Evolutionary conservation across 176 grass and related monocot genomes (phyloP), one percentile per base, ranked within the genome.

Genomic region (Raddia distichophylla): DNA sequence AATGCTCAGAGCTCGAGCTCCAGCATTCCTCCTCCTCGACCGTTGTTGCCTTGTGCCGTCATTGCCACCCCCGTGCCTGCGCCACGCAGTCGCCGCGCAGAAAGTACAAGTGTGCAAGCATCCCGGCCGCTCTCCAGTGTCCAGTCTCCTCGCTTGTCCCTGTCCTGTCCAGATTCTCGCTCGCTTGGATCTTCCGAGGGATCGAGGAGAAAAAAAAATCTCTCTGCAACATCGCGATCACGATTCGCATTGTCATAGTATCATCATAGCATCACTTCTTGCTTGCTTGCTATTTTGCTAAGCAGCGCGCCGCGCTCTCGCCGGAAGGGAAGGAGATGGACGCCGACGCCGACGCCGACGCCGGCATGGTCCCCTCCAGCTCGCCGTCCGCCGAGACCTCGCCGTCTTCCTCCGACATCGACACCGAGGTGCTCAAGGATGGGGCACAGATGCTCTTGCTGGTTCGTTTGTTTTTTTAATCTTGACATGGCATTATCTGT

Each of bases 361-460:
- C 56, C 62, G 76, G 81, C 43, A 64, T 86, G 71, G 84, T 93
- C 49, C 93, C 87, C 19, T 91, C 90, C 37, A 40, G 37, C 12
- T 95, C 96, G 3, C 87, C 93, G 4, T 86, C 96, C 65, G n/a
- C 78, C 34, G 86, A 91, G 62, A 82, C 96, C 2, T 98, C 93
- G 20, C 58, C 79, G 59, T 98, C 96, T 44, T 95, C 93, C 37
- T 98, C 96, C 75, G 93, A 95, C 73, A 58, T 95, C 79, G 90
- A 89, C 82, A 98, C 93, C 10, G 93, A 98, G 96, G 95, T 97
- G 35, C 40, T 22, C 12, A 84, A 40, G 8, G 16, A 20, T 46
- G 8, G 16, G 15, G 32, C 15, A 18, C 40, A 11, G 48, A 40
- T 13, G 11, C 0, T 56, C 11, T 27, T 17, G 18, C n/a, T 27